Evolutionary conservation across 2,329 filamentous ascomycete species (phyloP), one percentile per base, ranked within the genome.

Genomic region (Colletotrichum neosansevieriae): DNA sequence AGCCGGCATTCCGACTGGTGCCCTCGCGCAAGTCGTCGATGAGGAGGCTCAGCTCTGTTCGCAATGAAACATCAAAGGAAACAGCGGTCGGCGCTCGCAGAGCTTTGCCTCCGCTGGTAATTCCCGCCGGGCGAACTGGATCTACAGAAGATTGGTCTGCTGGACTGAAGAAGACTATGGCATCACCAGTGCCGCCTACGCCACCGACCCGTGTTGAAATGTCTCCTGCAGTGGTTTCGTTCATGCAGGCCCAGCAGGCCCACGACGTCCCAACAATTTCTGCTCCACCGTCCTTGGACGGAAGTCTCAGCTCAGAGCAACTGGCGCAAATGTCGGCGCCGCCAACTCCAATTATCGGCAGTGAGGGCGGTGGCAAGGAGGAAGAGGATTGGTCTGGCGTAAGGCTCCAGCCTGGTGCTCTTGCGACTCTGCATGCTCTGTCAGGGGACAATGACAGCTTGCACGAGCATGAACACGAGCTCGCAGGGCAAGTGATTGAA

Each of bases 221-320:
- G 80, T 94, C 92, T 4, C 92, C 92, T 4, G 89, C 89, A 17
- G 88, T 91, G 64, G 84, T 95, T 72, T 89, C 89, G 11, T 90
- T 92, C 75, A 89, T 97, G 77, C 86, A 86, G 58, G 79, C 83
- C 68, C 87, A 89, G 72, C 88, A 89, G 68, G 76, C 88, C 32
- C 85, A 90, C 21, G 86, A 89, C 54, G 85, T 95, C 3, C 94
- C 94, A 2, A 90, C 89, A 40, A 87, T 89, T 34, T 94, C 93
- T 63, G 91, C 93, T 6, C 91, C 94, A 4, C 95, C 95, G 3
- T 98, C 95, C 4, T 84, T 97, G 3, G 94, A 97, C 80, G 94
- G 94, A 21, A 97, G 94, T 79, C 82, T 96, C 74, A 92, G 90
- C 9, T 97, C 94, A 2, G 94, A 98, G 76, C 94, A 97, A 77